phyloP scores from a whole-genome alignment of 1,284 basidiomycete species.

The Cryptococcus jaspeensis region DNA sequence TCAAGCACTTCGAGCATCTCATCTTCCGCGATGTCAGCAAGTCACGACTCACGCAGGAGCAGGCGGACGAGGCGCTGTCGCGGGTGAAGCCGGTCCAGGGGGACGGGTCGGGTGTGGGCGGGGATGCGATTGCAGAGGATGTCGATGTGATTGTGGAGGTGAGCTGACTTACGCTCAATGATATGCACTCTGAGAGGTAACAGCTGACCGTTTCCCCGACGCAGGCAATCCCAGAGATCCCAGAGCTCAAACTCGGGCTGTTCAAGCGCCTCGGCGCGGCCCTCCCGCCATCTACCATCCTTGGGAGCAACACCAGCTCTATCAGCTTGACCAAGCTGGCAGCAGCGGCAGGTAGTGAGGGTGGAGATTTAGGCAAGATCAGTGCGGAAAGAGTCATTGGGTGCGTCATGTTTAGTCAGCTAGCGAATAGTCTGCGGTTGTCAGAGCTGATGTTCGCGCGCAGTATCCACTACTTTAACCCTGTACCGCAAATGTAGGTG shows the following conservation, averaged over 20 bases:
- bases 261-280: conserved; percentile 70
- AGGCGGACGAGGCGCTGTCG: conserved; percentile 71
- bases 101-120: conserved; percentile 25
- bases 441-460: conserved; percentile 7
- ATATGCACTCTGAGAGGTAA: background rate
- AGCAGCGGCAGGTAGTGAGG: conserved; percentile 64
- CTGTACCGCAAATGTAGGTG: conserved; percentile 78
- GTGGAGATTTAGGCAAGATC: conserved; percentile 51
- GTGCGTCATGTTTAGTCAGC: conserved; percentile 6
- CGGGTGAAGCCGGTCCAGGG: conserved; percentile 61
- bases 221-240: conserved; percentile 84
- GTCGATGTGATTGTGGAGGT: conserved; percentile 90
- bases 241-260: conserved; percentile 74
- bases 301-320: conserved; percentile 91
- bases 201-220: background rate
- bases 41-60: conserved; percentile 65
- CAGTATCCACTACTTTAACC: conserved; percentile 91
- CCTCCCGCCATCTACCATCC: conserved; percentile 70
- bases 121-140: conserved; percentile 59
- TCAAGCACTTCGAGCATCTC: conserved; percentile 60
- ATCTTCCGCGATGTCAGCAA: conserved; percentile 86
- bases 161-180: conserved; percentile 20
- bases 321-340: conserved; percentile 95
- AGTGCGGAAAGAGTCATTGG: conserved; percentile 66
- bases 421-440: background rate